Conservation (phyloP, 805 yeast species). For the Candida morakotiae region DNA sequence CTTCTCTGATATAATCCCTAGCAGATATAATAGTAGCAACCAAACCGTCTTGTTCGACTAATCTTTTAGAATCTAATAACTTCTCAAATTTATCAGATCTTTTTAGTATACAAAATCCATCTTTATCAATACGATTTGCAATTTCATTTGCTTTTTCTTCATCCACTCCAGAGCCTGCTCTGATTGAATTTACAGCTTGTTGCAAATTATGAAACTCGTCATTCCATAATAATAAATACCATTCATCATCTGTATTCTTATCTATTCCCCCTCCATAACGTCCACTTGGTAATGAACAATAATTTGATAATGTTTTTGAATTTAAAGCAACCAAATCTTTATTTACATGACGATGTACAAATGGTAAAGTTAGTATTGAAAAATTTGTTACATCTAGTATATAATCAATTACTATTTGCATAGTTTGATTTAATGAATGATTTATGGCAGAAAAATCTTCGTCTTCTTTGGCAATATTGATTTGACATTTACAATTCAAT, state of each 20-base stretch:
- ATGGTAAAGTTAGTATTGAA: conserved; percentile 37
- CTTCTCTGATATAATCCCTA: conserved; percentile 49
- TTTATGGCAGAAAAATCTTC: conserved; percentile 14
- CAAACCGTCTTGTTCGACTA: conserved; percentile 46
- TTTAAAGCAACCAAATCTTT: conserved; percentile 19
- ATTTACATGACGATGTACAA: conserved; percentile 28
- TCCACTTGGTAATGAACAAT: conserved; percentile 25
- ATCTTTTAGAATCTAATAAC: conserved; percentile 29
- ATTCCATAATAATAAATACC: conserved; percentile 64
- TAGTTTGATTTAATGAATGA: conserved; percentile 20
- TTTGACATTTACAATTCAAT: conserved; percentile 48
- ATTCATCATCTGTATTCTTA: conserved; percentile 27
- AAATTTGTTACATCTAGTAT: conserved; percentile 40
- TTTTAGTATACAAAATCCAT: conserved; percentile 49
- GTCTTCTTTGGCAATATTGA: conserved; percentile 4
- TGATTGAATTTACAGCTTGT: conserved; percentile 49
- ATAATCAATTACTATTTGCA: conserved; percentile 36
- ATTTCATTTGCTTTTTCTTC: conserved; percentile 25
- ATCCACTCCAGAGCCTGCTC: conserved; percentile 24
- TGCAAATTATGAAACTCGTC: conserved; percentile 67
- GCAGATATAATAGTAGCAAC: conserved; percentile 52
- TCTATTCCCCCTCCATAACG: conserved; percentile 32
- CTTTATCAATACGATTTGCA: conserved; percentile 44
- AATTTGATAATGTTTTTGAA: conserved; percentile 24
- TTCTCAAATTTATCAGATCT: conserved; percentile 19